Conservation (phyloP, 257 asterid species). For the Solanum paucissectum region DNA sequence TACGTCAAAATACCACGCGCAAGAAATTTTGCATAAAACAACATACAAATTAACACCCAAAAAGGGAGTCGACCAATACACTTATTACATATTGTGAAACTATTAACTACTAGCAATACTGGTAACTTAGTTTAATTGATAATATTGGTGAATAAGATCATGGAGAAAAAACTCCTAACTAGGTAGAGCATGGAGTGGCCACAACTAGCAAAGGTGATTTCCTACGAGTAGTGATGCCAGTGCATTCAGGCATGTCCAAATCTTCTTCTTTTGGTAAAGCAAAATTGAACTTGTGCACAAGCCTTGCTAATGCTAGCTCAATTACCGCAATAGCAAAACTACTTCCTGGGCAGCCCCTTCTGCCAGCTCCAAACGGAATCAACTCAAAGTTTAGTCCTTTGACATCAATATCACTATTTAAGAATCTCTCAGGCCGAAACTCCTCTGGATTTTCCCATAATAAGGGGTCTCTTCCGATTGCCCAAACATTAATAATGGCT, state of each 20-base stretch:
- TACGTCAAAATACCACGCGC: neutral
- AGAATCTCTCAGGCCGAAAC: constrained; percentile 38
- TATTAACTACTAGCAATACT: neutral
- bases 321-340: constrained; percentile 4
- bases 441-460: constrained; percentile 38
- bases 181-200: constrained; percentile 2
- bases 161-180: neutral
- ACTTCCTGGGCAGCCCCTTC: constrained; percentile 49
- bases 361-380: constrained; percentile 48
- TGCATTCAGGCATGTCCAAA: constrained; percentile 33
- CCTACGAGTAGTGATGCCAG: constrained; percentile 17
- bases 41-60: neutral
- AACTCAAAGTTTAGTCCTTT: constrained; percentile 32
- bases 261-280: constrained; percentile 20
- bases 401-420: constrained; percentile 12
- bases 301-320: constrained; percentile 33
- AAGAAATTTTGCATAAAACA: neutral
- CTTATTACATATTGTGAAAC: neutral
- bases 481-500: constrained; percentile 36
- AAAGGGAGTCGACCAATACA: neutral
- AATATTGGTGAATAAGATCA: neutral
- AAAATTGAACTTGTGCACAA: constrained; percentile 28
- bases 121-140: neutral
- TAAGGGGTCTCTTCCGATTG: constrained; percentile 31
- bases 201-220: constrained; percentile 20